Conservation (phyloP, 2,329 filamentous ascomycete species). For the Penicillium palitans region DNA sequence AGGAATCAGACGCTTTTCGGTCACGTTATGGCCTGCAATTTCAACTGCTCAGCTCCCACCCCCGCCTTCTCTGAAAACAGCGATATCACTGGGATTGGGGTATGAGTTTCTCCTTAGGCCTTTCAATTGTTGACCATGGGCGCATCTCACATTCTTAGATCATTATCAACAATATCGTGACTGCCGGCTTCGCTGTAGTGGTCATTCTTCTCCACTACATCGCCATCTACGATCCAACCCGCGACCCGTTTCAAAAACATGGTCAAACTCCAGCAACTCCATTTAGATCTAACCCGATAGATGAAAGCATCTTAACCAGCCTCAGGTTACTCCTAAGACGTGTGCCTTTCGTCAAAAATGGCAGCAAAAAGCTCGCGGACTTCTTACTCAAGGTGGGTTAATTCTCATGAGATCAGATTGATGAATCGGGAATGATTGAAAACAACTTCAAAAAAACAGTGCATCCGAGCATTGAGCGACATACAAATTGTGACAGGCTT, state of each 20-base stretch:
- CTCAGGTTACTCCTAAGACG: neutral
- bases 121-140: neutral
- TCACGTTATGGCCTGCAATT: neutral
- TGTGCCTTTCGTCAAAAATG: neutral
- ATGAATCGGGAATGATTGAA: neutral
- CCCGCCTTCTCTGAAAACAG: neutral
- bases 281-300: slow-evolving; percentile 8
- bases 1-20: neutral
- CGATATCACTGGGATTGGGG: neutral
- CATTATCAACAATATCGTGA: slow-evolving; percentile 10
- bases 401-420: neutral
- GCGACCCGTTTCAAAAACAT: slow-evolving; percentile 5
- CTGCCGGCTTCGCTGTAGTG: slow-evolving; percentile 7
- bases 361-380: neutral
- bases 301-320: neutral
- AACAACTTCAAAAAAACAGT: neutral
- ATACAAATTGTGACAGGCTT: slow-evolving; percentile 11
- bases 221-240: slow-evolving; percentile 1
- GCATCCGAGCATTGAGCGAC: slow-evolving; percentile 3
- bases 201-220: slow-evolving; percentile 6
- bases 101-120: neutral
- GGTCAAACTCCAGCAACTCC: neutral
- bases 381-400: neutral
- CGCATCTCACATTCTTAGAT: neutral
- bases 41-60: neutral